These are phyloP conservation scores for Globisporangium ultimum DNA, from an alignment of 352 stramenopile species.

Conservation along the genomic window DNA sequence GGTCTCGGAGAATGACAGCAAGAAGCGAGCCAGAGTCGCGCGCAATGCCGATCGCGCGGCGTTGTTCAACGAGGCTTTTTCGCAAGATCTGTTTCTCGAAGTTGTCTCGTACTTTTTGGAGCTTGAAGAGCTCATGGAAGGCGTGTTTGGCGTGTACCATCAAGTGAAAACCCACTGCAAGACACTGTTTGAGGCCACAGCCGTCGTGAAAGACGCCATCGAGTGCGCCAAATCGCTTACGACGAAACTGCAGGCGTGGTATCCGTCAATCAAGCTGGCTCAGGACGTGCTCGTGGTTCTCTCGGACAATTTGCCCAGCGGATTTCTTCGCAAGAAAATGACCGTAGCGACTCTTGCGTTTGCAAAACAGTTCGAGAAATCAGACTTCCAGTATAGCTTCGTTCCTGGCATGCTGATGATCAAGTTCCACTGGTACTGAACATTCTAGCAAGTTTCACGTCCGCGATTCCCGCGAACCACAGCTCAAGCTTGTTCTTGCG, in stretches of 20 bases:
- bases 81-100: constrained; percentile 22
- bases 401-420: constrained; percentile 19
- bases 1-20: not conserved
- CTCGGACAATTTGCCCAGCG: not conserved
- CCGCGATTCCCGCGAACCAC: constrained; percentile 8
- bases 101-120: constrained; percentile 29
- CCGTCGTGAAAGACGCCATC: constrained; percentile 28
- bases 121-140: constrained; percentile 17
- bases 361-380: constrained; percentile 3
- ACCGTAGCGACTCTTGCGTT: not conserved
- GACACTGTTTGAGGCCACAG: constrained; percentile 33
- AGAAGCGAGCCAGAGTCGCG: not conserved
- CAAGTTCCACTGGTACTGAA: constrained; percentile 16
- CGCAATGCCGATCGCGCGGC: constrained; percentile 5
- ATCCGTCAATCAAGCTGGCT: constrained; percentile 16
- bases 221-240: constrained; percentile 15
- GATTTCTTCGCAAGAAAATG: not conserved
- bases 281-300: constrained; percentile 22
- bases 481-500: constrained; percentile 6
- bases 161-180: constrained; percentile 30
- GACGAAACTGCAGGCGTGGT: constrained; percentile 17
- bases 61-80: constrained; percentile 22
- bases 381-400: constrained; percentile 14
- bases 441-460: constrained; percentile 18
- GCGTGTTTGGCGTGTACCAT: constrained; percentile 21